phyloP scores from a whole-genome alignment of 2,329 filamentous ascomycete genomes.

The Botrytis squamosa region DNA sequence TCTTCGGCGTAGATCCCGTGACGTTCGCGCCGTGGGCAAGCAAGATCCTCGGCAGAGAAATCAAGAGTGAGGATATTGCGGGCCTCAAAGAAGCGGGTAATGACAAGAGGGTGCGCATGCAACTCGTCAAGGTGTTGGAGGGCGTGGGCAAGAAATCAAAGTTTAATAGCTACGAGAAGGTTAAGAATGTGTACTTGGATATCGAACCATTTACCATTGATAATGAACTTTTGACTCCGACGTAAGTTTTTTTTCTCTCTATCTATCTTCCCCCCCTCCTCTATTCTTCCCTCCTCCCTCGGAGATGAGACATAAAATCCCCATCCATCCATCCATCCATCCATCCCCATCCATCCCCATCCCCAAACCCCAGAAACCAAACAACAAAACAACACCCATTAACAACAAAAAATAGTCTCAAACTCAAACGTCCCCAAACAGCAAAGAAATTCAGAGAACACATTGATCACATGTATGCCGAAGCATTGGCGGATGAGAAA shows the following conservation, averaged over 20 bases:
- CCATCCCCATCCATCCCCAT: too few relatives aligned
- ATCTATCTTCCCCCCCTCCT: too few relatives aligned
- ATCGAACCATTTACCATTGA: conserved; percentile 91
- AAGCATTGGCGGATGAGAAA: conserved; percentile 37
- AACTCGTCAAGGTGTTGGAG: conserved; percentile 76
- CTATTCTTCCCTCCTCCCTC: too few relatives aligned
- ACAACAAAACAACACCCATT: neutral
- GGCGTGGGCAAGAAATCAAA: conserved; percentile 77
- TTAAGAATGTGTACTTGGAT: conserved; percentile 71
- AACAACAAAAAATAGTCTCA: conserved; percentile 51
- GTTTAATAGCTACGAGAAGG: conserved; percentile 87
- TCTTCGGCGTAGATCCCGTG: conserved; percentile 86
- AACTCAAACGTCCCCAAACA: conserved; percentile 68
- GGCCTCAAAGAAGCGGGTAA: conserved; percentile 65
- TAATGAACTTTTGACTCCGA: conserved; percentile 85
- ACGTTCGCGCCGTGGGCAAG: conserved; percentile 78
- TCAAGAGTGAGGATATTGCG: conserved; percentile 62
- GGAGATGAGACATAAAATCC: too few relatives aligned
- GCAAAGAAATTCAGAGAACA: conserved; percentile 49
- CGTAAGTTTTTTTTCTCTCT: conserved; percentile 55
- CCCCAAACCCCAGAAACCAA: too few relatives aligned
- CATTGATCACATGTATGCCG: conserved; percentile 39
- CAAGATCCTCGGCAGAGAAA: conserved; percentile 68
- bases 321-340: too few relatives aligned
- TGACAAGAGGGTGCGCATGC: conserved; percentile 69